phyloP scores from a whole-genome alignment of 2,329 filamentous ascomycete species.

The Cercospora beticola region DNA sequence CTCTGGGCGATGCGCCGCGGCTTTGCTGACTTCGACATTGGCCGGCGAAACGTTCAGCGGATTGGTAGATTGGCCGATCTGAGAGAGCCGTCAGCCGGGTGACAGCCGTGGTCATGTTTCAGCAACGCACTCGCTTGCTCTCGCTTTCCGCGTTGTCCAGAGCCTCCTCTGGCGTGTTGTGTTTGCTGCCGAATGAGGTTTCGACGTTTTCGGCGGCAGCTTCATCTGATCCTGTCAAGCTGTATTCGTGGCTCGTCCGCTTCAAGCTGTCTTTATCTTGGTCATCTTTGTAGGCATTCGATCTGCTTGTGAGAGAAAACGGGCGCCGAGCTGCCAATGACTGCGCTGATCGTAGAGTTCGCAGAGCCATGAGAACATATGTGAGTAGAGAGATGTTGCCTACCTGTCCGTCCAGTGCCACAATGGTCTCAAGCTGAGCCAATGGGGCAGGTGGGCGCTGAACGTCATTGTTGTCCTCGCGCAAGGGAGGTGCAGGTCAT shows the following conservation, averaged over 20 bases:
- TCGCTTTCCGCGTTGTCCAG: slow-evolving; percentile 1
- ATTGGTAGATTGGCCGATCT: slow-evolving; percentile 3
- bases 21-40: slow-evolving; percentile 7
- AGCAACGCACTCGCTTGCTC: not conserved
- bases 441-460: not conserved
- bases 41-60: slow-evolving; percentile 8
- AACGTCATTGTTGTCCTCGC: not conserved
- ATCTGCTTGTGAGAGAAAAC: not conserved
- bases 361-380: not conserved
- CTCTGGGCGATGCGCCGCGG: slow-evolving; percentile 7
- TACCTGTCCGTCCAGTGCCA: not conserved
- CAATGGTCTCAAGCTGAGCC: not conserved
- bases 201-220: not conserved
- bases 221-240: slow-evolving; percentile 2
- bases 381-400: not conserved
- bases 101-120: not conserved
- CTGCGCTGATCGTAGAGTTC: not conserved
- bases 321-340: not conserved
- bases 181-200: slow-evolving; percentile 2
- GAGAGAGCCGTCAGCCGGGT: not conserved
- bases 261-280: slow-evolving; percentile 5
- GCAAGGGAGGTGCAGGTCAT: not conserved
- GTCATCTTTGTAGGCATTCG: slow-evolving; percentile 2
- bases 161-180: not conserved
- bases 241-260: slow-evolving; percentile 3